Evolutionary conservation across 495 filamentous ascomycete genomes (phyloP).

Genomic region (Aspergillus nidulans): DNA sequence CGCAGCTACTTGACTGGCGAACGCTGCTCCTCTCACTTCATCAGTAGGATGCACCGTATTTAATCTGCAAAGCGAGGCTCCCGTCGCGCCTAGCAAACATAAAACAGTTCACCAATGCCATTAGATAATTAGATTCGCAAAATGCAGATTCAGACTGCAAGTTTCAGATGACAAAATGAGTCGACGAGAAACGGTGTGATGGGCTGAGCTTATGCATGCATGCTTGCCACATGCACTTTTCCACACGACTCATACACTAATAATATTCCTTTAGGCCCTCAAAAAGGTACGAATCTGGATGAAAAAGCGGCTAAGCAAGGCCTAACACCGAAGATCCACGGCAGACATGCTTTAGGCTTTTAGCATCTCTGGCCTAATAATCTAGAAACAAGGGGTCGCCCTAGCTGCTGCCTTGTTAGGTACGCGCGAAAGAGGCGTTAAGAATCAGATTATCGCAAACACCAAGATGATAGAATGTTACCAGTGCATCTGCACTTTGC

Average conservation of each 20-base stretch:
- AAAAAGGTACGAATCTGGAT: background rate
- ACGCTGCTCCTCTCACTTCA: background rate
- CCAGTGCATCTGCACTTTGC: background rate
- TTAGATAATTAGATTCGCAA: background rate
- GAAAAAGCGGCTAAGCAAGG: conserved; percentile 4
- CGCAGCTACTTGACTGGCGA: background rate
- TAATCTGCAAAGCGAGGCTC: background rate
- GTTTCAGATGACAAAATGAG: background rate
- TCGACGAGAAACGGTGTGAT: background rate
- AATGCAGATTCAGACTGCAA: background rate
- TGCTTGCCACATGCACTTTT: background rate
- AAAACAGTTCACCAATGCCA: background rate
- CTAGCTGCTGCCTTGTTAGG: background rate
- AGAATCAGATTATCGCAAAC: background rate
- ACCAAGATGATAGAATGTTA: background rate
- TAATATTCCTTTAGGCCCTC: background rate
- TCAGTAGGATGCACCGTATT: background rate
- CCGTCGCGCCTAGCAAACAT: background rate
- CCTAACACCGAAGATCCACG: conserved; percentile 8
- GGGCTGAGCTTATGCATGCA: background rate
- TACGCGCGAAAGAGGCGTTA: background rate
- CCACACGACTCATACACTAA: background rate
- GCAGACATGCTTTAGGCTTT: background rate
- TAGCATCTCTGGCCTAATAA: background rate
- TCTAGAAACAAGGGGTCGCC: background rate